Evolutionary conservation across 805 yeast species (phyloP).

Genomic region (Lachancea dasiensis): DNA sequence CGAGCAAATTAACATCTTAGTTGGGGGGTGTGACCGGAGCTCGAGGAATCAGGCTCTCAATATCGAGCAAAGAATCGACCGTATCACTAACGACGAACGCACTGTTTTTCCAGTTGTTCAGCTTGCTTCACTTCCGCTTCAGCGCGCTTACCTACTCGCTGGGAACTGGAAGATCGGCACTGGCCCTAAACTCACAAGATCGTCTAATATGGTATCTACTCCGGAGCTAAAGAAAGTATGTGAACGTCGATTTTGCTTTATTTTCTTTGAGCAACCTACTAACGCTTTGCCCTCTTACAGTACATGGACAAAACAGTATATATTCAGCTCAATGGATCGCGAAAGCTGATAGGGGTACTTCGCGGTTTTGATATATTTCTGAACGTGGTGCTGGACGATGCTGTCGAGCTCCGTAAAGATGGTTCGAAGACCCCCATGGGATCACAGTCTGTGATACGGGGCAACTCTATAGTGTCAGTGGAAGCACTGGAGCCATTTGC

Average conservation of each 20-base stretch:
- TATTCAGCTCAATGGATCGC: slow-evolving; percentile 69
- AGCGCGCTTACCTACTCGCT: too few species aligned
- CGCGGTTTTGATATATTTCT: slow-evolving; percentile 82
- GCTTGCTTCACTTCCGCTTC: too few species aligned
- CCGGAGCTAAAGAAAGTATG: slow-evolving; percentile 15
- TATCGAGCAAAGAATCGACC: too few species aligned
- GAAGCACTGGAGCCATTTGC: slow-evolving; percentile 40
- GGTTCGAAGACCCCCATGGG: slow-evolving; percentile 57
- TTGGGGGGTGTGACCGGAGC: too few species aligned
- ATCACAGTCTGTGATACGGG: slow-evolving; percentile 60
- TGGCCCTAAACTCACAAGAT: too few species aligned
- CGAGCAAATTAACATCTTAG: too few species aligned
- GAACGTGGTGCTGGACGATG: slow-evolving; percentile 66
- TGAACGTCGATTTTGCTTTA: neutral
- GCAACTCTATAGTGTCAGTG: slow-evolving; percentile 68
- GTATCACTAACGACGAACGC: too few species aligned
- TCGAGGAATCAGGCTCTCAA: too few species aligned
- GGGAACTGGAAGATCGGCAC: too few species aligned
- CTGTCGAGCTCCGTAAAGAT: slow-evolving; percentile 50
- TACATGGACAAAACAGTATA: slow-evolving; percentile 74
- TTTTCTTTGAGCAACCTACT: slow-evolving; percentile 1
- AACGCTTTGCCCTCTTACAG: slow-evolving; percentile 31
- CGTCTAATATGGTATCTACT: slow-evolving; percentile 12
- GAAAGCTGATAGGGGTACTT: slow-evolving; percentile 73
- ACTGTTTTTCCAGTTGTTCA: too few species aligned